Conservation (phyloP, 2,329 filamentous ascomycete genomes). For the Alternaria metachromatica region DNA sequence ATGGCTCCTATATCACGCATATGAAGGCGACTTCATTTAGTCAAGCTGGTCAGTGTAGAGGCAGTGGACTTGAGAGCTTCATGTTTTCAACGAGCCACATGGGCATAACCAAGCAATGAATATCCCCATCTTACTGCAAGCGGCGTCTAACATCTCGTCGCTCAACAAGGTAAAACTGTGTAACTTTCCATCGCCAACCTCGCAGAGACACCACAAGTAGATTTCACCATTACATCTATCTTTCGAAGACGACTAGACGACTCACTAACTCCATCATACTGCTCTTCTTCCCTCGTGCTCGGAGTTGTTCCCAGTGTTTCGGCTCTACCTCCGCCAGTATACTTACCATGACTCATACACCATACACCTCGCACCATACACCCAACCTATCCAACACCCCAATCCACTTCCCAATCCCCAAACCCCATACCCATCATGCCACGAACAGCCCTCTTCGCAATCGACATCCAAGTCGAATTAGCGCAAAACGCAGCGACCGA, state of each 20-base stretch:
- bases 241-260: not conserved
- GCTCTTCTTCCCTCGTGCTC: too few relatives aligned
- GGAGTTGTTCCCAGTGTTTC: not conserved
- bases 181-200: not conserved
- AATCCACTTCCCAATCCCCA: not conserved
- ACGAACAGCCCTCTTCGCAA: not conserved
- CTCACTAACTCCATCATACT: not conserved
- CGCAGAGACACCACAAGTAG: not conserved
- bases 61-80: not conserved
- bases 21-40: not conserved
- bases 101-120: fast-evolving
- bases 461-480: not conserved
- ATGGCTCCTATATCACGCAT: not conserved
- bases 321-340: not conserved
- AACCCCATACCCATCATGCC: not conserved
- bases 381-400: not conserved
- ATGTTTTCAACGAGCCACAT: not conserved
- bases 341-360: not conserved
- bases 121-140: not conserved
- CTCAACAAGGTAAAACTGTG: not conserved
- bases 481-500: not conserved
- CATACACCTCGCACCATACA: not conserved
- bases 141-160: not conserved
- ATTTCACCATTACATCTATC: fast-evolving
- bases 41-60: not conserved